Base-by-base conservation (phyloP, 768 basidiomycete species). In the Boletus eberwhitei region DNA sequence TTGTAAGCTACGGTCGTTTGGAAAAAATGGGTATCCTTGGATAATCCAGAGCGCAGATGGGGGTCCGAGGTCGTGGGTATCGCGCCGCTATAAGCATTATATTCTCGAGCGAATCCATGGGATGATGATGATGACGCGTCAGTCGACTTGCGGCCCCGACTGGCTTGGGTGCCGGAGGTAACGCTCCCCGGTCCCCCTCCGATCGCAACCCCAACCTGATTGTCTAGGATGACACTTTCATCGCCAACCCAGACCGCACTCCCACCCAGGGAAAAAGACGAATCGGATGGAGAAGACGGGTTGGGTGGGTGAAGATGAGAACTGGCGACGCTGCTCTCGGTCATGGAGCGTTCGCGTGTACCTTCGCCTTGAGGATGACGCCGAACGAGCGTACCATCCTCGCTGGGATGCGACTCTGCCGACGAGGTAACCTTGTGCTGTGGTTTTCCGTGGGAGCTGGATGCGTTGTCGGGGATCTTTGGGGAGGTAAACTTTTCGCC, bases 21-120 rank as follows among this genome's bases (percentile, higher is more conserved):
- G 73, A 84, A 98, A 67, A 90, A 96, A 68, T 98, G 95, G 36
- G 95, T 98, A 77, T 99, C 96, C 63, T 91, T 92, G 45, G 78
- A 76, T 60, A 79, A 59, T 29, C 77, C 77, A 53, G 78, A 72
- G 46, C 83, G 76, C 40, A 73, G 54, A 48, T 79, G 77, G 29
- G 73, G 70, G 53, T 86, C 83, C 53, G 73, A 73, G 48, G 74
- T 69, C 9, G 78, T 67, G 48, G 74, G 76, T 59, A 75, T 74
- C 17, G 74, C 67, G 41, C 67, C 59, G 46, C 66, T 64, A 46
- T 71, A 71, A 48, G 71, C 62, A 51, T 65, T 68, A 17, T 73
- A 74, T n/a, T 81, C 79, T 55, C 73, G 77, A 51, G 67, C 59
- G 21, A 73, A 65, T 16, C 74, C 76, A 51, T 84, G 78, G 2